Conservation (phyloP, 208 protist genomes). For the Naegleria fowleri region DNA sequence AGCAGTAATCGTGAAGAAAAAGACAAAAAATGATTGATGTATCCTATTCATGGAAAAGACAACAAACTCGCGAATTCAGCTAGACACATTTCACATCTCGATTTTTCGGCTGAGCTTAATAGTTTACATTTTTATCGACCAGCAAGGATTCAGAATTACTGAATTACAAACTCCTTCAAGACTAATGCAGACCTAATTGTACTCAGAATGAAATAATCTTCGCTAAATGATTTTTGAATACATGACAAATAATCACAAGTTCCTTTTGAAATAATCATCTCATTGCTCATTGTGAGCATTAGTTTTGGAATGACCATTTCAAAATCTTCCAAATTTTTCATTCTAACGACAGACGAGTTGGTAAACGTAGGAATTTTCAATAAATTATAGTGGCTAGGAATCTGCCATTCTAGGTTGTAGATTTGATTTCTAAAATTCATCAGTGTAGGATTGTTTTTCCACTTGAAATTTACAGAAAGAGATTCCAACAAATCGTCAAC, state of each 20-base stretch:
- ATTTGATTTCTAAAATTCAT: neutral
- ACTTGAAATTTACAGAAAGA: neutral
- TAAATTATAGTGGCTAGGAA: neutral
- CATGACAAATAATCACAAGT: neutral
- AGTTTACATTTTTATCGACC: too few species aligned
- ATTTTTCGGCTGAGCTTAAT: too few species aligned
- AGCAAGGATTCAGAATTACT: too few species aligned
- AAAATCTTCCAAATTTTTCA: neutral
- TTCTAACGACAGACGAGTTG: neutral
- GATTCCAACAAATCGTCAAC: neutral
- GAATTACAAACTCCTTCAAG: neutral
- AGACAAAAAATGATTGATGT: too few species aligned
- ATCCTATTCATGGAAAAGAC: too few species aligned
- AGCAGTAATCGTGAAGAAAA: too few species aligned
- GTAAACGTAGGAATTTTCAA: neutral
- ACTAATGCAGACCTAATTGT: neutral
- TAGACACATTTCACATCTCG: too few species aligned
- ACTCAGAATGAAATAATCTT: neutral
- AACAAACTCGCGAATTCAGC: too few species aligned
- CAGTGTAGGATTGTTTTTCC: neutral
- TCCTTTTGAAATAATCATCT: neutral
- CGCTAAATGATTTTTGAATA: neutral
- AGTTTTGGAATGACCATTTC: neutral
- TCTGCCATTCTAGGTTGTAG: neutral
- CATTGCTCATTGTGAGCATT: neutral